Percentiles rank a stretch among this genome's conserved stretches.
phyloP scores from a whole-genome alignment of 139 green algal species.

The Protoeuglena noctilucae region DNA sequence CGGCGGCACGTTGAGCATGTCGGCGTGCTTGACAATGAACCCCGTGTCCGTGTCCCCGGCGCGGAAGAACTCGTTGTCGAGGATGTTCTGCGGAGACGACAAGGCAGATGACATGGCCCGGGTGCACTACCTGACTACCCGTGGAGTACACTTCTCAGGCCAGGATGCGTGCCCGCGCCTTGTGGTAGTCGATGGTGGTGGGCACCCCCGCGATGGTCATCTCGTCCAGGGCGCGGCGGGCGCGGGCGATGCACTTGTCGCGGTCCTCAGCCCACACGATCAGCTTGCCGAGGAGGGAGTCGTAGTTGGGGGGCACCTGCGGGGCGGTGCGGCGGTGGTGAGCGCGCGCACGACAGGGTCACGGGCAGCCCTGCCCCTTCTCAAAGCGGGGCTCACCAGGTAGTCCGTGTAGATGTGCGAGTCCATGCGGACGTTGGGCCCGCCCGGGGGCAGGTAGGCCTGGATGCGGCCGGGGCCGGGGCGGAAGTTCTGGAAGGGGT shows the following conservation, averaged over 20 bases:
- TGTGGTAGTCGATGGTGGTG: slow-evolving; percentile 77
- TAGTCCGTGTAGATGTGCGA: slow-evolving; percentile 89
- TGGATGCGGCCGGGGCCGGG: slow-evolving; percentile 53
- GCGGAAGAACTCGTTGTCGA: slow-evolving; percentile 47
- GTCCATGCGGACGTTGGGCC: slow-evolving; percentile 90
- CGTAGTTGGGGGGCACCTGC: slow-evolving; percentile 83
- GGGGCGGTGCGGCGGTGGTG: neutral
- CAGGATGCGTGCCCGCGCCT: slow-evolving; percentile 31
- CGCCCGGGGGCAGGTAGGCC: slow-evolving; percentile 75
- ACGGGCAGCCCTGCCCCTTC: too few relatives aligned
- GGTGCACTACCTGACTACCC: too few relatives aligned
- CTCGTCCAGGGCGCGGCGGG: slow-evolving; percentile 58
- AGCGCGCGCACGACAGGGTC: too few relatives aligned
- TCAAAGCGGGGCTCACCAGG: too few relatives aligned
- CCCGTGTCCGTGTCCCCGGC: slow-evolving; percentile 47
- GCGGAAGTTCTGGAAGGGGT: slow-evolving; percentile 80
- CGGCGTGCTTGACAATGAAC: slow-evolving; percentile 77
- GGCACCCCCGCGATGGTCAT: slow-evolving; percentile 54
- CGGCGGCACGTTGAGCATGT: slow-evolving; percentile 42
- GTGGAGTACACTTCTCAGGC: neutral
- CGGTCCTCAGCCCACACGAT: slow-evolving; percentile 83
- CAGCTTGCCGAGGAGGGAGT: slow-evolving; percentile 92
- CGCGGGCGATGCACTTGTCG: slow-evolving; percentile 55
- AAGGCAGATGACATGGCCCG: too few relatives aligned
- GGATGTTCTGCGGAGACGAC: too few relatives aligned